Evolutionary conservation across 139 green algal species (phyloP).

Genomic region (Picochlorum sp.): DNA sequence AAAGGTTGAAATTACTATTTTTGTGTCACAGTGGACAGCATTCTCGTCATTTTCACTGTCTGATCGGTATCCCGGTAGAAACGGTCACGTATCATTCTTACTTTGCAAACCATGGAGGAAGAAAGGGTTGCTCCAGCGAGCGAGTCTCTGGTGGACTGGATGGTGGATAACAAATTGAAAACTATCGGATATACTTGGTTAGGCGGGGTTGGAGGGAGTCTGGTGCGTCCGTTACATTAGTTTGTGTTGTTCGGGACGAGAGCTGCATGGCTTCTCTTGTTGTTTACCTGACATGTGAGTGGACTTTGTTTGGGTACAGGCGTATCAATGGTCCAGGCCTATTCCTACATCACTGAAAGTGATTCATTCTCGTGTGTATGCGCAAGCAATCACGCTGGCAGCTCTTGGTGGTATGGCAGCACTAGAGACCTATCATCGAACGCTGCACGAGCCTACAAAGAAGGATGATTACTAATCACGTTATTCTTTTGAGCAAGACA

Average conservation of each 20-base stretch:
- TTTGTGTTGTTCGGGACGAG: neutral
- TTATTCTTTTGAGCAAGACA: neutral
- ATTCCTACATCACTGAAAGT: slow-evolving; percentile 32
- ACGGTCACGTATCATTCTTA: too few relatives aligned
- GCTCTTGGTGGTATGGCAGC: slow-evolving; percentile 21
- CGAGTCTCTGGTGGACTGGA: slow-evolving; percentile 8
- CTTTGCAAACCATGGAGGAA: too few relatives aligned
- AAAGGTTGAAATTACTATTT: too few relatives aligned
- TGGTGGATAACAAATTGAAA: slow-evolving; percentile 4
- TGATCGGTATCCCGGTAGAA: too few relatives aligned
- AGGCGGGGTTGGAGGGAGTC: neutral
- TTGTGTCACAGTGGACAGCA: too few relatives aligned
- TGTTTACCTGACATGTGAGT: neutral
- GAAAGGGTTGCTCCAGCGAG: too few relatives aligned
- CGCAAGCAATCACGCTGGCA: slow-evolving; percentile 32
- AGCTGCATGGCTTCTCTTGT: neutral
- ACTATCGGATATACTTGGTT: slow-evolving; percentile 17
- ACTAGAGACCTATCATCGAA: slow-evolving; percentile 17
- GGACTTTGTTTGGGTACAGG: slow-evolving; percentile 7
- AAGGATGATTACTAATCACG: slow-evolving; percentile 4
- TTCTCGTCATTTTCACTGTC: too few relatives aligned
- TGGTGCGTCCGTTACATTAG: slow-evolving; percentile 16
- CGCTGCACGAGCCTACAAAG: neutral
- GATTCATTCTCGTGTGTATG: slow-evolving; percentile 38
- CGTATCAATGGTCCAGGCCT: slow-evolving; percentile 36